A percentile compares a stretch with the other conserved stretches of the same genome.
Evolutionary conservation across 163 green algal species (phyloP).

Genomic region (Chlorella variabilis): DNA sequence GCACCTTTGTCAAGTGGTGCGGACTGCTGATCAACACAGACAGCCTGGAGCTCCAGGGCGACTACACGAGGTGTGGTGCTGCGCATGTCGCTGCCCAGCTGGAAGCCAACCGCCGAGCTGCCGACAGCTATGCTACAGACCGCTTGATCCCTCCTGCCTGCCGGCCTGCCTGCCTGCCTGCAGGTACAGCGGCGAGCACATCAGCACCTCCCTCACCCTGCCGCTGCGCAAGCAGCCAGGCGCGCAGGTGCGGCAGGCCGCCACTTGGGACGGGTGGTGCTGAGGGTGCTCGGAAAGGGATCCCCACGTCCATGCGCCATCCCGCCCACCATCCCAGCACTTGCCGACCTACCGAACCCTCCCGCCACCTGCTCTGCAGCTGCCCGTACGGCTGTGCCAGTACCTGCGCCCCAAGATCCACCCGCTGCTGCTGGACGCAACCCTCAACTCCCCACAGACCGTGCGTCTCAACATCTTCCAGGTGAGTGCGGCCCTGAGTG

Average conservation of each 20-base stretch:
- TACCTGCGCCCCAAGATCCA: slow-evolving; percentile 92
- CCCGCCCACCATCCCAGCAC: too few species aligned
- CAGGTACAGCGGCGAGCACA: slow-evolving; percentile 47
- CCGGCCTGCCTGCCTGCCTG: not conserved
- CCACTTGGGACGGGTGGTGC: not conserved
- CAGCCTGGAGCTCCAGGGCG: slow-evolving; percentile 81
- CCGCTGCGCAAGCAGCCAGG: slow-evolving; percentile 46
- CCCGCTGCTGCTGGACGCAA: slow-evolving; percentile 83
- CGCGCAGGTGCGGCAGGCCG: slow-evolving; percentile 25
- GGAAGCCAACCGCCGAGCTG: too few species aligned
- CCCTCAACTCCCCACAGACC: slow-evolving; percentile 77
- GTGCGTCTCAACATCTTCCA: slow-evolving; percentile 90
- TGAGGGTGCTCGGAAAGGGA: slow-evolving; percentile 11
- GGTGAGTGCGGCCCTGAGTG: slow-evolving; percentile 37
- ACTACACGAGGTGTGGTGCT: slow-evolving; percentile 85
- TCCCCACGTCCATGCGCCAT: too few species aligned
- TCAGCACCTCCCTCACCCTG: slow-evolving; percentile 58
- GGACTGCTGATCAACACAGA: slow-evolving; percentile 83
- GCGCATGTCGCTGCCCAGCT: not conserved
- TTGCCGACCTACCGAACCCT: slow-evolving; percentile 4
- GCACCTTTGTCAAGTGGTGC: slow-evolving; percentile 83
- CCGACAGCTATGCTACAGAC: too few species aligned
- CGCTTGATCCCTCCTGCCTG: too few species aligned
- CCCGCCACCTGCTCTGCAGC: slow-evolving; percentile 44
- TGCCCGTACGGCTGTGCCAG: slow-evolving; percentile 52